phyloP scores from a whole-genome alignment of 2,329 filamentous ascomycete species.

The Aspergillus alliaceus region DNA sequence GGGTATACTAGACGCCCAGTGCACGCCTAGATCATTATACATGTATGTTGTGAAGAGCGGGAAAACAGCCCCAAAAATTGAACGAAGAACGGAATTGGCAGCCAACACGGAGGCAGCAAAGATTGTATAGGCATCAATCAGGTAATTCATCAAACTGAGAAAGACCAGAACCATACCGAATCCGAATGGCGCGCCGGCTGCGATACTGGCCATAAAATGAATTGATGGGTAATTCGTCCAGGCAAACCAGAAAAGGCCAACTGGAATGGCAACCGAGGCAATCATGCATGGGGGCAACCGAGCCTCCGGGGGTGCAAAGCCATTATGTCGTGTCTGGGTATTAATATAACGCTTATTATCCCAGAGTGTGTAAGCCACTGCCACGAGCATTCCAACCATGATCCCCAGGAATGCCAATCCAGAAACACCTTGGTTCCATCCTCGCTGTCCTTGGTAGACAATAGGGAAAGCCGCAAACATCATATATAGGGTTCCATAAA shows the following conservation, averaged over 20 bases:
- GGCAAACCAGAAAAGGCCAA: constrained; percentile 20
- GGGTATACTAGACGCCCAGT: constrained; percentile 42
- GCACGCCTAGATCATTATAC: constrained; percentile 39
- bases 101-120: constrained; percentile 17
- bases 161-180: constrained; percentile 21
- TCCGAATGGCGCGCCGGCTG: constrained; percentile 16
- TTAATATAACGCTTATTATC: constrained; percentile 27
- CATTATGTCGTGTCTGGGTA: constrained; percentile 4
- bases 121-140: constrained; percentile 18
- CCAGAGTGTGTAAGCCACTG: constrained; percentile 34
- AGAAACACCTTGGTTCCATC: constrained; percentile 44
- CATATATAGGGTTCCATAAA: constrained; percentile 51
- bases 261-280: constrained; percentile 12
- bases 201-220: constrained; percentile 14
- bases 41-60: constrained; percentile 42
- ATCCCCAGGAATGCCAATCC: constrained; percentile 48
- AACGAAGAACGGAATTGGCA: constrained; percentile 23
- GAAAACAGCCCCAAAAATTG: constrained; percentile 41
- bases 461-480: constrained; percentile 51
- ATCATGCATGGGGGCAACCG: constrained; percentile 17
- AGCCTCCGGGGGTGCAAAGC: constrained; percentile 16
- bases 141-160: constrained; percentile 16
- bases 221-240: constrained; percentile 17
- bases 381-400: constrained; percentile 36
- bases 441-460: constrained; percentile 43